A percentile compares a stretch with the other conserved stretches of the same genome.
Evolutionary conservation across 345 rosid species (phyloP).

Genomic region (Noccaea bulbosa): DNA sequence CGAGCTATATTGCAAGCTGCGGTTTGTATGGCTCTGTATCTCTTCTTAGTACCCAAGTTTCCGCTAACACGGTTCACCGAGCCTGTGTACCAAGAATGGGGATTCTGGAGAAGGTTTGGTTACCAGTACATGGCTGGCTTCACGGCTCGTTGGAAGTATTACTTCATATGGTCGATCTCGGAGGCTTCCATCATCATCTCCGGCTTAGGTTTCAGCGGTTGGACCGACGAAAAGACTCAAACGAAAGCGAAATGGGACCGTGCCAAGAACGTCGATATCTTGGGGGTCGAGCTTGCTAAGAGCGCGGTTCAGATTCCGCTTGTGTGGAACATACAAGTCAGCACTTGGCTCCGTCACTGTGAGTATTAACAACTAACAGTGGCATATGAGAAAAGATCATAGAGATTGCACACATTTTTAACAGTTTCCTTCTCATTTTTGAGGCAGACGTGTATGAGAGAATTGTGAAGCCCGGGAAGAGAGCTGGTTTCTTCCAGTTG

Average conservation of each 20-base stretch:
- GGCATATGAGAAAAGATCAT: neutral
- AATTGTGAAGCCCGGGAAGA: conserved; percentile 75
- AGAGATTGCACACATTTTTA: neutral
- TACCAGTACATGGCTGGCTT: conserved; percentile 85
- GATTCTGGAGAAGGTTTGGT: conserved; percentile 78
- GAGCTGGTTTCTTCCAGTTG: conserved; percentile 82
- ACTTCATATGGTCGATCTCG: conserved; percentile 97
- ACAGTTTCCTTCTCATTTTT: conserved; percentile 1
- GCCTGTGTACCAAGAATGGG: conserved; percentile 81
- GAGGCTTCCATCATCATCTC: conserved; percentile 87
- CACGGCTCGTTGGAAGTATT: conserved; percentile 95
- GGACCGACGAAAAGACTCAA: conserved; percentile 71
- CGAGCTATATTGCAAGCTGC: conserved; percentile 82
- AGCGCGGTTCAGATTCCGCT: conserved; percentile 82
- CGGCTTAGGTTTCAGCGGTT: conserved; percentile 94
- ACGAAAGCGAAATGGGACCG: conserved; percentile 87
- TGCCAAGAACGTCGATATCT: conserved; percentile 81
- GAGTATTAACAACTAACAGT: conserved; percentile 44
- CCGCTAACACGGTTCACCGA: conserved; percentile 74
- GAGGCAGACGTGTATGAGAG: conserved; percentile 72
- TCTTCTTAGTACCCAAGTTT: conserved; percentile 69
- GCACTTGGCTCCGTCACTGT: conserved; percentile 99
- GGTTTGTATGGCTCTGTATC: conserved; percentile 79
- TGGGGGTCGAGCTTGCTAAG: conserved; percentile 85
- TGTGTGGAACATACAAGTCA: conserved; percentile 98